These are phyloP conservation scores for Colletotrichum somersetense DNA, from an alignment of 2,329 filamentous ascomycete genomes.

Conservation along the genomic window DNA sequence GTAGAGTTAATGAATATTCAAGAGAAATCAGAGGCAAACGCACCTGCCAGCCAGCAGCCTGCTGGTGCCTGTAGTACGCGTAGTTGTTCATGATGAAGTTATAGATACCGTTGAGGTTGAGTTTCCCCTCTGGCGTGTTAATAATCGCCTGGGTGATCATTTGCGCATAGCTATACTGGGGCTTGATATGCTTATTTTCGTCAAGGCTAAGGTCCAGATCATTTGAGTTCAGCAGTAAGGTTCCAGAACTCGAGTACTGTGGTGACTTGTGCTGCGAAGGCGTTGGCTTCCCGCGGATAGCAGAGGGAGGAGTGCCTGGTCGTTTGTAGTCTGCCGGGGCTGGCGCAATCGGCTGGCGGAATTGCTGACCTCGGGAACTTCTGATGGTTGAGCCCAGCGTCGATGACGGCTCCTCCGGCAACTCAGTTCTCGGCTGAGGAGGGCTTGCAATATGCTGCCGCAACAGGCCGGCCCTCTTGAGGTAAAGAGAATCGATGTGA, in stretches of 20 bases:
- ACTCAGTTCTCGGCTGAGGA: constrained; percentile 37
- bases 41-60: constrained; percentile 88
- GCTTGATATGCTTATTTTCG: constrained; percentile 90
- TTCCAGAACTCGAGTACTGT: constrained; percentile 52
- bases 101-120: constrained; percentile 94
- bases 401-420: constrained; percentile 40
- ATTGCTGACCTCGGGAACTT: constrained; percentile 44
- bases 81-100: constrained; percentile 92
- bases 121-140: constrained; percentile 85
- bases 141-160: constrained; percentile 97
- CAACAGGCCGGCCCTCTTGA: constrained; percentile 74
- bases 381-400: constrained; percentile 30
- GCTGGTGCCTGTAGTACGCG: constrained; percentile 89
- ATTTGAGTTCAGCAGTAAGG: constrained; percentile 62
- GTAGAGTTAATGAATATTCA: constrained; percentile 45
- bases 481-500: constrained; percentile 76
- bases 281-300: constrained; percentile 50
- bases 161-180: constrained; percentile 95
- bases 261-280: constrained; percentile 55
- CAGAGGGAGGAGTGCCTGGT: constrained; percentile 71
- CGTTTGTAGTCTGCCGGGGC: constrained; percentile 71
- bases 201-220: constrained; percentile 85
- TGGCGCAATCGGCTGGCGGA: constrained; percentile 65
- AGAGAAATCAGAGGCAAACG: constrained; percentile 48
- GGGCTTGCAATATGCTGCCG: constrained; percentile 36